Base-by-base conservation (phyloP, 2,329 filamentous ascomycete genomes). In the Fonsecaea erecta region DNA sequence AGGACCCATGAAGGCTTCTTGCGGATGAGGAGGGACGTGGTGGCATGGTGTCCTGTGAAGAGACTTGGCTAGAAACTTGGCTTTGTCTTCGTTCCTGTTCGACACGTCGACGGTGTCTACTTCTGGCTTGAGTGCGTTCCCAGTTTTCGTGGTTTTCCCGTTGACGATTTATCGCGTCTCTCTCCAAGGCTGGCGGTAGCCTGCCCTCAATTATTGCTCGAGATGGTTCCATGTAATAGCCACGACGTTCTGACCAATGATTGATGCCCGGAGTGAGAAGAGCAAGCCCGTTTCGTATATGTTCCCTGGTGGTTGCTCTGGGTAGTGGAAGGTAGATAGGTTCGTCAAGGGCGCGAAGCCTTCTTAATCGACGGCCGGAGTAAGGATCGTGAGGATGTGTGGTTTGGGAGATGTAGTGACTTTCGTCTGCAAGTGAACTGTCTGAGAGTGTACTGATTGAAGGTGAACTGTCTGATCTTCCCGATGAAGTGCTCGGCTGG, bases 111-210 rank as follows among this genome's bases (percentile, higher is more conserved):
- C 57, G 60, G 12, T 62, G 62, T 35, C 66, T 65, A 14, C 62
- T 67, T 48, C 68, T 61, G 12, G 67, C 68, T 35, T 69, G 66
- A 28, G 64, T 69, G 8, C 61, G 58, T 35, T 67, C 62, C 68
- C 68, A 70, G 35, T 67, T 66, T 24, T 55, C 52, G 54, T 69
- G 68, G 34, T 70, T 70, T 55, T 70, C 66, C 52, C 66, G 62
- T 35, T 70, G 68, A 9, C 68, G 66, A 18, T 59, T 66, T n/a
- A 70, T 66, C 2, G 68, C 68, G 52, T 70, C 68, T 51, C 68
- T 56, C 9, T 67, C 68, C 18, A 57, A 43, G 30, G 54, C 52
- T n/a, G 58, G 54, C 46, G 65, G 63, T 30, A 59, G 52, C 18
- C 48, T 52, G 24, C 51, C 62, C 11, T 65, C 46, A 16, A 18